Evolutionary conservation across 2,329 filamentous ascomycete species (phyloP).

Genomic region (Alternaria gansuensis): DNA sequence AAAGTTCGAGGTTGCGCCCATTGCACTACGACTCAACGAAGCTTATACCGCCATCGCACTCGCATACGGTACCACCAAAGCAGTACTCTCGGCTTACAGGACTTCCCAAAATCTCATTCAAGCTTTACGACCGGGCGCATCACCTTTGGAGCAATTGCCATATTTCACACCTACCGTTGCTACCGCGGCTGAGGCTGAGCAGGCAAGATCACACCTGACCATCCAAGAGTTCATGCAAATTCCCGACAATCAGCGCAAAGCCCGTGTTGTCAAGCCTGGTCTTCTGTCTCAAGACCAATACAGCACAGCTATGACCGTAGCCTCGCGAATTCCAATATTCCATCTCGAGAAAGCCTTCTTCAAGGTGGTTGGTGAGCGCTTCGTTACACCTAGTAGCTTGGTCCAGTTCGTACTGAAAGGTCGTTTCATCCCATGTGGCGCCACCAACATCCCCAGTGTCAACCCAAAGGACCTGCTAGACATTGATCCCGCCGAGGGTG

Average conservation of each 20-base stretch:
- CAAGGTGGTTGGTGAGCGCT: slow-evolving; percentile 95
- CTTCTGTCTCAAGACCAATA: slow-evolving; percentile 82
- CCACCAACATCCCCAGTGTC: slow-evolving; percentile 75
- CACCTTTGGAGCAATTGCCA: slow-evolving; percentile 90
- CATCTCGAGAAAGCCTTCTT: slow-evolving; percentile 94
- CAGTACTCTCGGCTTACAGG: slow-evolving; percentile 82
- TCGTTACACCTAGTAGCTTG: slow-evolving; percentile 89
- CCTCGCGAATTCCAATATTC: slow-evolving; percentile 83
- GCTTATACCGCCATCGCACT: slow-evolving; percentile 87
- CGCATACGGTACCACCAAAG: slow-evolving; percentile 83
- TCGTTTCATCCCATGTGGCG: slow-evolving; percentile 89
- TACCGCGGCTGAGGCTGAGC: slow-evolving; percentile 74
- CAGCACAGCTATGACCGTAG: slow-evolving; percentile 75
- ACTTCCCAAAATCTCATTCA: slow-evolving; percentile 89
- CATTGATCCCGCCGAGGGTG: slow-evolving; percentile 89
- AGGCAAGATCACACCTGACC: slow-evolving; percentile 69
- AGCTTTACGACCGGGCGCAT: slow-evolving; percentile 81
- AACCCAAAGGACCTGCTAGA: slow-evolving; percentile 86
- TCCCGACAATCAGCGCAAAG: slow-evolving; percentile 76
- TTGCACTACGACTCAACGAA: slow-evolving; percentile 84
- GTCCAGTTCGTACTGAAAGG: slow-evolving; percentile 96
- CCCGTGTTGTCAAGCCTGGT: slow-evolving; percentile 72
- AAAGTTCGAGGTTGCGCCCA: slow-evolving; percentile 89
- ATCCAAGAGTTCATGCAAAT: slow-evolving; percentile 91
- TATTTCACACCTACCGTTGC: slow-evolving; percentile 74